Evolutionary conservation across 371 early-diverging fungal species (phyloP), one percentile per base, ranked within the genome.

Genomic region (Mortierella sp.): DNA sequence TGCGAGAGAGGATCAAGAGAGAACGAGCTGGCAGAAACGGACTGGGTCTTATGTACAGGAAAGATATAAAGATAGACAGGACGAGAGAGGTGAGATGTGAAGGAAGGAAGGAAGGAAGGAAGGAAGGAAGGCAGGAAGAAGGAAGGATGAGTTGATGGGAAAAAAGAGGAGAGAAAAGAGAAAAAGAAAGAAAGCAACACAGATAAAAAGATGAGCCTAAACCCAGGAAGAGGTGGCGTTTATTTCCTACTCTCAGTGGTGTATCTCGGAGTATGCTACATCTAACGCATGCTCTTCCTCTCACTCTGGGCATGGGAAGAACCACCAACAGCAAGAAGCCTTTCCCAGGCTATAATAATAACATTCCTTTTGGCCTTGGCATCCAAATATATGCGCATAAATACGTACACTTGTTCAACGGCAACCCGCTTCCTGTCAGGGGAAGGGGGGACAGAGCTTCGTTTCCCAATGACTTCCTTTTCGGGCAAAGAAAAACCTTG

Each of bases 391-490:
- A n/a, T n/a, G n/a, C n/a, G n/a, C n/a, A n/a, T n/a, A n/a, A n/a
- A n/a, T n/a, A n/a, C n/a, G n/a, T n/a, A n/a, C n/a, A n/a, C n/a
- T n/a, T n/a, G n/a, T n/a, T n/a, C n/a, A n/a, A n/a, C n/a, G n/a
- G n/a, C n/a, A n/a, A n/a, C n/a, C n/a, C n/a, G n/a, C 37, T 34
- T 34, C 4, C 11, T 14, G 37, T 34, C 7, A 34, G 11, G 37
- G 37, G 37, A 34, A 7, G 14, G 34, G 37, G 11, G 14, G 11
- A 34, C 37, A 34, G 14, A 34, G 37, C 37, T 39, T 42, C 15
- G 37, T 21, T 24, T n/a, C 26, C 39, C 43, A 23, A 66, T 67
- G 60, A 34, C 60, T 67, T 59, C 67, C 67, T 52, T 67, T 39
- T 67, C 41, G 44, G 67, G 67, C 24, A 67, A 55, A 32, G 55